Conservation (phyloP, 129 eudicot genomes). For the Flaveria trinervia region DNA sequence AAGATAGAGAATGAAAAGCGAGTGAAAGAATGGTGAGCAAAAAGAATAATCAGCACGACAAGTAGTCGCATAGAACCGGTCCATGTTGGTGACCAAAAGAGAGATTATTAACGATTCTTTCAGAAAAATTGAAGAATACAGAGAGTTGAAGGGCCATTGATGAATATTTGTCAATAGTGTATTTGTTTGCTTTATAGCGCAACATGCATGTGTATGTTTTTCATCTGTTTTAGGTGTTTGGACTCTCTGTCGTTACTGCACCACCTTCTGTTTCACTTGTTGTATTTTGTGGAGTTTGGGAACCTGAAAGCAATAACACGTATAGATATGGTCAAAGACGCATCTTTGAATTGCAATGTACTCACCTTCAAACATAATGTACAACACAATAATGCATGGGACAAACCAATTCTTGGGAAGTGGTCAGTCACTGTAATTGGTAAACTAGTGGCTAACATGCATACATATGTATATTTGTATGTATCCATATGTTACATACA, state of each 20-base stretch:
- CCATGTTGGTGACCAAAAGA: constrained; percentile 33
- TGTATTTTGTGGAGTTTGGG: constrained; percentile 57
- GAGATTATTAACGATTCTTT: constrained; percentile 38
- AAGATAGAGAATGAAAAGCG: background rate
- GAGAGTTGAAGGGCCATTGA: constrained; percentile 45
- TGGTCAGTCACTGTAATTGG: constrained; percentile 22
- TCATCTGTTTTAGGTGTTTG: constrained; percentile 44
- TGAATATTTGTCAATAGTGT: constrained; percentile 44
- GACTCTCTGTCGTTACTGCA: constrained; percentile 56
- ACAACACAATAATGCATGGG: constrained; percentile 26
- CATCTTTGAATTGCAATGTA: constrained; percentile 36
- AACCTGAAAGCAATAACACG: constrained; percentile 47
- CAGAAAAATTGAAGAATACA: constrained; percentile 44
- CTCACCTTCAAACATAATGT: constrained; percentile 8
- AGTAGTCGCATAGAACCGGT: constrained; percentile 18
- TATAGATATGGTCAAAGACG: constrained; percentile 27
- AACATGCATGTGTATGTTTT: constrained; percentile 27
- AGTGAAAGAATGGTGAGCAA: constrained; percentile 21
- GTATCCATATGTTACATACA: background rate
- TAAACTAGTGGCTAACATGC: constrained; percentile 10
- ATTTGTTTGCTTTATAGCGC: constrained; percentile 25
- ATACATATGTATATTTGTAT: background rate
- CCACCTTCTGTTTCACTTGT: constrained; percentile 57
- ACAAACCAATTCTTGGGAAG: constrained; percentile 19
- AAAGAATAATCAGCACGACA: constrained; percentile 42